These are phyloP conservation scores for Hyphochytrium catenoides DNA, from an alignment of 352 stramenopile genomes.

Conservation along the genomic window DNA sequence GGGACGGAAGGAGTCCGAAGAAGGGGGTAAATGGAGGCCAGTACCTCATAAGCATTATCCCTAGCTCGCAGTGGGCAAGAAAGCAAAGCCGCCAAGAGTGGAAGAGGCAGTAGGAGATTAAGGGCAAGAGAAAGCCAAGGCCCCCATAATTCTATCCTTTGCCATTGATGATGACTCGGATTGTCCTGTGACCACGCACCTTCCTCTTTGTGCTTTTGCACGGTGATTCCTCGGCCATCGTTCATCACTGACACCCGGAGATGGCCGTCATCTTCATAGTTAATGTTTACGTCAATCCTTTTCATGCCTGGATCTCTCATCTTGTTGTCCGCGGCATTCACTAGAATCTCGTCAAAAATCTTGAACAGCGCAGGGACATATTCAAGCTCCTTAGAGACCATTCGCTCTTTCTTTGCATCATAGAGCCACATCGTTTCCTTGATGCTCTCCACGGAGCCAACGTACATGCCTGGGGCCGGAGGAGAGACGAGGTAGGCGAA, in stretches of 20 bases:
- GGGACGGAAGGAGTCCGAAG: no score
- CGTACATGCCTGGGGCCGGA: constrained; percentile 76
- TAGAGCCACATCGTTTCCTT: constrained; percentile 63
- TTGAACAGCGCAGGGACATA: constrained; percentile 83
- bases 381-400: constrained; percentile 44
- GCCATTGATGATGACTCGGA: no score
- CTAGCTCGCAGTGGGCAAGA: no score
- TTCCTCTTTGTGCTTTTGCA: constrained; percentile 89
- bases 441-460: constrained; percentile 51
- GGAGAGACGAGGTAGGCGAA: no score
- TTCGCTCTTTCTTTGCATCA: constrained; percentile 27
- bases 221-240: constrained; percentile 90
- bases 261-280: constrained; percentile 50
- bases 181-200: no score
- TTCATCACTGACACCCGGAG: constrained; percentile 98
- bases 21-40: no score
- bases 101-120: no score
- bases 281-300: constrained; percentile 37
- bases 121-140: no score
- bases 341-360: constrained; percentile 99
- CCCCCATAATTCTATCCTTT: no score
- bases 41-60: no score
- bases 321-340: constrained; percentile 94
- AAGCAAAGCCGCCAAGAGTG: no score
- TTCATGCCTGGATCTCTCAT: constrained; percentile 45